Base-by-base conservation (phyloP, 164 flowering plant genomes). In the Vitis amurensis region DNA sequence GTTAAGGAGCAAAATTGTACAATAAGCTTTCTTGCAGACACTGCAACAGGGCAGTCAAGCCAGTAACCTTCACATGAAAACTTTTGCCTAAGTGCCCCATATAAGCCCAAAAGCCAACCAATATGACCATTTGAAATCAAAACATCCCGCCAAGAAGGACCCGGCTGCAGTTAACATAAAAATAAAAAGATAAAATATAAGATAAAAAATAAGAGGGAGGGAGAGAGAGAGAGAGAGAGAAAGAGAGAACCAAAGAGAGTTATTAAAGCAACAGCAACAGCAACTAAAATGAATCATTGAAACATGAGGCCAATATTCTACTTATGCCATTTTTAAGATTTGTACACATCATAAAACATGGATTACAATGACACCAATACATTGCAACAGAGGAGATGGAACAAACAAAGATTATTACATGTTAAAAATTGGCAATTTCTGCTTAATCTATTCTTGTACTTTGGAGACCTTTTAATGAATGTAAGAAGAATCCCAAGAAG, bases 21-120 rank as follows among this genome's bases (percentile, higher is more conserved):
- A 66, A 95, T 83, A 64, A 93, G 90, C 73, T 91, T 90, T 61
- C 99, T 85, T 75, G 98, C 92, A 78, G 91, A 85, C 50, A 90
- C 97, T 16, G 97, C 99, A 66, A 96, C 79, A 31, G 99, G 97
- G 76, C 91, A 90, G 77, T 93, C 97, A 68, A 91, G 76, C 99
- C 98, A 93, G 71, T 80, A 82, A 49, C 88, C 80, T 64, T 86
- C 84, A 74, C 67, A 47, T 9, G 88, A 83, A 66, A 86, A 86
- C 83, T 88, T 96, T 63, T 82, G 89, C 37, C 93, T 79, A 74
- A 93, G 74, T n/a, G 90, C 86, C 69, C 85, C 81, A 77, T 96
- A 96, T 11, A 96, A 78, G 66, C 81, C 82, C 81, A 91, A 77
- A 63, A 96, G 80, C 98, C 99, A 96, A 55, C 83, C 81, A 66